Conservation (phyloP, 208 protist species). For the Trypanosoma brucei region DNA sequence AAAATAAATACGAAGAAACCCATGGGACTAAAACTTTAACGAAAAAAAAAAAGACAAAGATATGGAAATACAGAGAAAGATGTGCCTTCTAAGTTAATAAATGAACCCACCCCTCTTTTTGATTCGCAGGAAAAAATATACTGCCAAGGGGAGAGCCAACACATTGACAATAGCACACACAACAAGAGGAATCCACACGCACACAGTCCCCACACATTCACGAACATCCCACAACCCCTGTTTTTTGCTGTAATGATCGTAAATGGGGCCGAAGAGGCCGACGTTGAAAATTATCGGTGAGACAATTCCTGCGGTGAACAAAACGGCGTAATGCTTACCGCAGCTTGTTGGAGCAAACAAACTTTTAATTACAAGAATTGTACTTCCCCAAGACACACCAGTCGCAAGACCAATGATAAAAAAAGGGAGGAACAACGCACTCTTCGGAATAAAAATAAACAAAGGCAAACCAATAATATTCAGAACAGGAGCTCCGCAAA, state of each 20-base stretch:
- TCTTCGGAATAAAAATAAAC: slow-evolving; percentile 35
- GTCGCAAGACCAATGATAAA: slow-evolving; percentile 68
- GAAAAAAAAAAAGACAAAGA: too few species aligned
- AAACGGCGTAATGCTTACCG: slow-evolving; percentile 78
- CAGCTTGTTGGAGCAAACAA: slow-evolving; percentile 59
- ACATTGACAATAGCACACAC: slow-evolving; percentile 53
- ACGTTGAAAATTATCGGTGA: slow-evolving; percentile 80
- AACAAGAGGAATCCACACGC: slow-evolving; percentile 47
- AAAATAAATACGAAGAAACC: too few species aligned
- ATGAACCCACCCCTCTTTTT: slow-evolving; percentile 13
- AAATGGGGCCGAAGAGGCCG: slow-evolving; percentile 63
- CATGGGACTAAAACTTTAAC: too few species aligned
- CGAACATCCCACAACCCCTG: slow-evolving; percentile 30
- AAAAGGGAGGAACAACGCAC: slow-evolving; percentile 55
- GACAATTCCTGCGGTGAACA: slow-evolving; percentile 80
- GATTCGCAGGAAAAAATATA: slow-evolving; percentile 35
- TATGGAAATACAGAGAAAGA: too few species aligned
- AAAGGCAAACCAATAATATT: slow-evolving; percentile 63
- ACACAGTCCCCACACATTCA: slow-evolving; percentile 47
- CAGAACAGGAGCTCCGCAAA: slow-evolving; percentile 50
- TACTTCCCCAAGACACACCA: slow-evolving; percentile 75
- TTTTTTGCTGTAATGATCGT: slow-evolving; percentile 49
- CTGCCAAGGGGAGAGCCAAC: slow-evolving; percentile 33
- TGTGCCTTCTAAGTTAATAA: neutral
- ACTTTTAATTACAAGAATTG: slow-evolving; percentile 62